Evolutionary conservation across 495 filamentous ascomycete species (phyloP), one percentile per base, ranked within the genome.

Genomic region (Hypoxylon rickii): DNA sequence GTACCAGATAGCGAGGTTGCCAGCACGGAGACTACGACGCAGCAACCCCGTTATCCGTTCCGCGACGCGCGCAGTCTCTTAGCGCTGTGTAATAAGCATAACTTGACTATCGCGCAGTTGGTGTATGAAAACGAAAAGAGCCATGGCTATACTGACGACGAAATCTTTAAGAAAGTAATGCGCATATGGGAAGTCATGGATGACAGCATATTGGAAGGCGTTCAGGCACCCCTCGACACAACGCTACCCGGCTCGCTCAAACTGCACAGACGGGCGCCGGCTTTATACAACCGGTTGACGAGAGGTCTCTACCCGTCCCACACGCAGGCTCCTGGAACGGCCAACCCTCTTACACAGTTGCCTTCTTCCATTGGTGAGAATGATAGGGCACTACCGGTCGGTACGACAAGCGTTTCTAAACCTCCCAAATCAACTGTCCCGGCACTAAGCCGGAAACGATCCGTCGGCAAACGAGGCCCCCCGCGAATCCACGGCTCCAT

Each of bases 141-240:
- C 33, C 64, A 66, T 19, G 69, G 69, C 16, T 70, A 71, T 32
- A 65, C 62, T 0, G 69, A 71, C 20, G 67, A 66, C n/a, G 64
- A 71, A 34, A 70, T 71, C 15, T 58, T 55, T 8, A 58, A 53
- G 19, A 71, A 70, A 22, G 3, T 71, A 3, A 61, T 71, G 55
- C 55, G 58, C 19, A 71, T 71, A 29, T 71, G 69, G 69, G 58
- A 71, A 24, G 69, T 71, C 31, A 71, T 71, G 69, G 69, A 71
- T 39, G 48, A 71, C 29, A 71, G 69, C 20, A 71, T 71, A 42
- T 42, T 71, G 8, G 67, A 71, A 55, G 67, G 69, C 12, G 69
- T 71, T 11, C 67, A 68, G 32, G 67, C 67, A 22, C 60, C 69
- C 0, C 48, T 58, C 8, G 67, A 68, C 38, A 19, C 64, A 3